Percentiles rank a stretch among this genome's conserved stretches.
phyloP scores from a whole-genome alignment of 768 basidiomycete genomes.

The Psilocybe subaeruginosa region DNA sequence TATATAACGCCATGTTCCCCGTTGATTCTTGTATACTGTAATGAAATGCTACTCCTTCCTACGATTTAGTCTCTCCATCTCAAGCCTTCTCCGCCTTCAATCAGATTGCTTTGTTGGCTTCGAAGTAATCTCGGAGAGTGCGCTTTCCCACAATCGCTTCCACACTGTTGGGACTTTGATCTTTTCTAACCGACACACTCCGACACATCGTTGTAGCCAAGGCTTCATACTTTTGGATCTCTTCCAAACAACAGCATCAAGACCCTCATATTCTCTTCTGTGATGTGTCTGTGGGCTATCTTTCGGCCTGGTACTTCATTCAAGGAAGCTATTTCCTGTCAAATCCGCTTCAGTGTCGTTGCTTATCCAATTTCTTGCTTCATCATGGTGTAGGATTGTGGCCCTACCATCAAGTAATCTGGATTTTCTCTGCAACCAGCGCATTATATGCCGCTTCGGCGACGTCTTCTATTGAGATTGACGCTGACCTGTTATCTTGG shows the following conservation, averaged over 20 bases:
- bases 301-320: conserved; percentile 24
- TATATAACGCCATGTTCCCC: background rate
- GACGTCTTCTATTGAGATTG: background rate
- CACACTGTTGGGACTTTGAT: conserved; percentile 5
- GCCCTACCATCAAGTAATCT: background rate
- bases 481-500: background rate
- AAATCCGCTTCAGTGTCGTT: background rate
- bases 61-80: background rate
- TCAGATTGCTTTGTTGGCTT: conserved; percentile 14
- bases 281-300: conserved; percentile 23
- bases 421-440: background rate
- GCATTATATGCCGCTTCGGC: background rate
- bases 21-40: background rate
- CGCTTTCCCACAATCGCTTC: conserved; percentile 13
- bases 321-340: conserved; percentile 23
- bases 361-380: background rate
- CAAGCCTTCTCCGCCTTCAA: background rate
- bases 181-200: conserved; percentile 17
- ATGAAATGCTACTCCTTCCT: background rate
- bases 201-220: conserved; percentile 8
- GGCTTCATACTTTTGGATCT: conserved; percentile 11
- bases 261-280: conserved; percentile 13
- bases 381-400: background rate
- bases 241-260: conserved; percentile 12
- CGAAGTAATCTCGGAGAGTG: conserved; percentile 16